phyloP scores from a whole-genome alignment of 2,329 filamentous ascomycete genomes.

The Cytospora piceae region DNA sequence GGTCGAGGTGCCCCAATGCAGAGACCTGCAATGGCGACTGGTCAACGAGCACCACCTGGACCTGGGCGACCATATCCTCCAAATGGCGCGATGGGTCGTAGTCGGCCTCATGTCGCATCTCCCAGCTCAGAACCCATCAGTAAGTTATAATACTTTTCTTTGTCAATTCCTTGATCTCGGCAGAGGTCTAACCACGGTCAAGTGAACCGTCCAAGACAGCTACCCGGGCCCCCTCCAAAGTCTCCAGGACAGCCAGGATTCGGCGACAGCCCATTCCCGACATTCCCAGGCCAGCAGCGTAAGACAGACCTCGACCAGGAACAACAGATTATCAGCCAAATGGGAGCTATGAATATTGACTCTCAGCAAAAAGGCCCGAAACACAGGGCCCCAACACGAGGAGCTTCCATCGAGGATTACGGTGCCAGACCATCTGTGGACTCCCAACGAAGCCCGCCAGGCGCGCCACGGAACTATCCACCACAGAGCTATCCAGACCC shows the following conservation, averaged over 20 bases:
- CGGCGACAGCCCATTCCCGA: conserved; percentile 47
- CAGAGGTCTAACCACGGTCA: conserved; percentile 30
- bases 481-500: conserved; percentile 44
- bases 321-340: conserved; percentile 45
- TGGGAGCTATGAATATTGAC: conserved; percentile 47
- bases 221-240: conserved; percentile 32
- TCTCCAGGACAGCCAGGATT: conserved; percentile 40
- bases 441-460: conserved; percentile 40
- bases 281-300: conserved; percentile 46
- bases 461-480: conserved; percentile 43
- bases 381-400: conserved; percentile 26
- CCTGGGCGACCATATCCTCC: conserved; percentile 41
- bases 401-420: conserved; percentile 37
- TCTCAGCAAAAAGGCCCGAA: conserved; percentile 23
- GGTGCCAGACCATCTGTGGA: conserved; percentile 41
- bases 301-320: conserved; percentile 48
- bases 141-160: conserved; percentile 37
- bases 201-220: conserved; percentile 37
- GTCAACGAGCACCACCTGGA: conserved; percentile 40
- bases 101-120: conserved; percentile 44
- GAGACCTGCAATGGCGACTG: conserved; percentile 46
- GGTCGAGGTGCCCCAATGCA: conserved; percentile 52
- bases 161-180: conserved; percentile 12
- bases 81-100: conserved; percentile 42
- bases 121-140: conserved; percentile 47